Conservation (phyloP, 208 protist species). For the Trypanosoma avium region DNA sequence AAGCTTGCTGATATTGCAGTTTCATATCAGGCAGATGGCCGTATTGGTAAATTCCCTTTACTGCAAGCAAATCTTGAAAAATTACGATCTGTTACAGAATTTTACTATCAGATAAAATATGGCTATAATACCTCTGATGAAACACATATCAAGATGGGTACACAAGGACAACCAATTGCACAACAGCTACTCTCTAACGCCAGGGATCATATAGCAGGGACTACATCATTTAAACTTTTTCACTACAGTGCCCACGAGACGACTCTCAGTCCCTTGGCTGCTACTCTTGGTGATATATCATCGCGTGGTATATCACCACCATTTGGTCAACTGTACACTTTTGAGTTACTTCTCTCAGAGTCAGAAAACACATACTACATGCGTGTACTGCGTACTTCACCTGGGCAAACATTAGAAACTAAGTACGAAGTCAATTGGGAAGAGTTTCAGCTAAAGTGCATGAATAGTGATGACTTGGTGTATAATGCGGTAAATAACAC, state of each 20-base stretch:
- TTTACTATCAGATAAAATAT: constrained; percentile 28
- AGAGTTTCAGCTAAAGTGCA: constrained; percentile 38
- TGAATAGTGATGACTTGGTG: constrained; percentile 17
- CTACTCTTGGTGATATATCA: constrained; percentile 41
- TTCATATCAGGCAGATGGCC: constrained; percentile 32
- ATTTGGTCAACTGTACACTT: constrained; percentile 41
- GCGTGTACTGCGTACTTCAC: constrained; percentile 45
- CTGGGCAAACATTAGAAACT: constrained; percentile 29
- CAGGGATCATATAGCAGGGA: constrained; percentile 18
- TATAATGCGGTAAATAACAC: constrained; percentile 39
- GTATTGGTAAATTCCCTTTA: constrained; percentile 5
- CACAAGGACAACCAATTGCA: constrained; percentile 37
- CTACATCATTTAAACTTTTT: constrained; percentile 35
- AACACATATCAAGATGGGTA: constrained; percentile 40
- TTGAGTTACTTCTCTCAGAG: constrained; percentile 47
- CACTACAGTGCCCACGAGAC: constrained; percentile 72
- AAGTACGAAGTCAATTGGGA: constrained; percentile 33
- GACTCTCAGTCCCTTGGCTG: constrained; percentile 44
- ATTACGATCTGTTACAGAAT: constrained; percentile 32
- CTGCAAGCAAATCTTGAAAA: constrained; percentile 30
- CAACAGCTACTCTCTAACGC: constrained; percentile 43
- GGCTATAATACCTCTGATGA: constrained; percentile 41
- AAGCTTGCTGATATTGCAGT: constrained; percentile 47
- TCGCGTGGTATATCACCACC: constrained; percentile 44
- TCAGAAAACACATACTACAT: constrained; percentile 35